Conservation (phyloP, 441 rosid genomes). For the Bruguiera hainesii region DNA sequence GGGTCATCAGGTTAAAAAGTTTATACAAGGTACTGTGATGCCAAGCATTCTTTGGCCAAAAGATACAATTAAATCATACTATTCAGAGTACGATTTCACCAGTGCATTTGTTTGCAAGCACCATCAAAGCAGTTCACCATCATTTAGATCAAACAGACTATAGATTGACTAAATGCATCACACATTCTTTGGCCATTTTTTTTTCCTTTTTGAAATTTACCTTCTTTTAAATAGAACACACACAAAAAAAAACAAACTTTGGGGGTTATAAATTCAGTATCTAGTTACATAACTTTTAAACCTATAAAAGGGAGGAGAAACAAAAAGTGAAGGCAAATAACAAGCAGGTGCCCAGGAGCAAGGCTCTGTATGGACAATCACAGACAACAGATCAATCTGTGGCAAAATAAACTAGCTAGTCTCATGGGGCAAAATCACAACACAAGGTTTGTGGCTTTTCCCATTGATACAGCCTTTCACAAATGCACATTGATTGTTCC, state of each 20-base stretch:
- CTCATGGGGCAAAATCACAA: background rate
- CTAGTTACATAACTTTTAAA: too few relatives aligned
- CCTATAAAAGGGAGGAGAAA: background rate
- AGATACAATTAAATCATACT: background rate
- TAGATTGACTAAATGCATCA: background rate
- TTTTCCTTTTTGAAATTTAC: background rate
- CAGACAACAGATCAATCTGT: background rate
- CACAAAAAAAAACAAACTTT: too few relatives aligned
- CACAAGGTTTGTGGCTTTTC: background rate
- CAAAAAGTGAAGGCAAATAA: background rate
- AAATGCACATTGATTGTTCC: background rate
- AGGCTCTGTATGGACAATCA: background rate
- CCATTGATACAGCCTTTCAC: background rate
- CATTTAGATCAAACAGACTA: too few relatives aligned
- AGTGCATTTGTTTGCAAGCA: too few relatives aligned
- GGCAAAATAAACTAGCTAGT: background rate
- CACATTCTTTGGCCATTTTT: background rate
- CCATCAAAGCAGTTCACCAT: too few relatives aligned
- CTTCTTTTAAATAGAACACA: too few relatives aligned
- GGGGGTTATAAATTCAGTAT: too few relatives aligned
- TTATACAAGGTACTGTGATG: background rate
- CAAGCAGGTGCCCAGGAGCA: background rate
- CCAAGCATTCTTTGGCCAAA: background rate
- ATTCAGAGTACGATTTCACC: background rate
- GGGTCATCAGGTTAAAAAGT: conserved; percentile 21